Percentiles rank a stretch among this genome's conserved stretches.
Conservation (phyloP, 2,329 filamentous ascomycete species). For the Phaeosphaeria sp. region DNA sequence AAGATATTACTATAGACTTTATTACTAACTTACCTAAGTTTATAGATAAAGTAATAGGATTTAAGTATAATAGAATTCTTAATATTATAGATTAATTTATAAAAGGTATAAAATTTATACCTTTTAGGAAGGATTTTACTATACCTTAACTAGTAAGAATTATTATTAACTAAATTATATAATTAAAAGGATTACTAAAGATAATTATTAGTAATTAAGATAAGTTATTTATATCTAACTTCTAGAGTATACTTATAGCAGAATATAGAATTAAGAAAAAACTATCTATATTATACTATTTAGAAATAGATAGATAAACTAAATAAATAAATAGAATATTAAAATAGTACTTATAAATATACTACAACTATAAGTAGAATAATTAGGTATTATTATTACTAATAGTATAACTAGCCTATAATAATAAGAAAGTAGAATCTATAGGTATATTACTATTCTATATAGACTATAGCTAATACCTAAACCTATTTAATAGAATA, state of each 20-base stretch:
- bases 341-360: not conserved
- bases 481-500: conserved; percentile 15
- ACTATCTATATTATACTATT: conserved; percentile 1
- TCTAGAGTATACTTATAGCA: not conserved
- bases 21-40: not conserved
- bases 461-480: conserved; percentile 5
- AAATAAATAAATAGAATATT: conserved; percentile 3
- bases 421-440: conserved; percentile 9
- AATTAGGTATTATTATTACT: not conserved
- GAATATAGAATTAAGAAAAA: not conserved
- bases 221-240: conserved; percentile 3
- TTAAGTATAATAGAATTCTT: conserved; percentile 2
- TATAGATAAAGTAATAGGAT: not conserved
- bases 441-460: conserved; percentile 8
- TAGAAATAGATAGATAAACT: conserved; percentile 2
- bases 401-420: conserved; percentile 9
- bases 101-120: not conserved
- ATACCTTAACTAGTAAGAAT: not conserved
- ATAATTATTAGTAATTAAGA: conserved; percentile 5
- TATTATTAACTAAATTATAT: not conserved
- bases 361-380: not conserved
- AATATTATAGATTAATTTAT: not conserved
- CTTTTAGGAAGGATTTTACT: conserved; percentile 2
- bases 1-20: conserved; percentile 7
- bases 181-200: conserved; percentile 1